phyloP scores from a whole-genome alignment of 139 green algal genomes.

The Haematococcus sp. region DNA sequence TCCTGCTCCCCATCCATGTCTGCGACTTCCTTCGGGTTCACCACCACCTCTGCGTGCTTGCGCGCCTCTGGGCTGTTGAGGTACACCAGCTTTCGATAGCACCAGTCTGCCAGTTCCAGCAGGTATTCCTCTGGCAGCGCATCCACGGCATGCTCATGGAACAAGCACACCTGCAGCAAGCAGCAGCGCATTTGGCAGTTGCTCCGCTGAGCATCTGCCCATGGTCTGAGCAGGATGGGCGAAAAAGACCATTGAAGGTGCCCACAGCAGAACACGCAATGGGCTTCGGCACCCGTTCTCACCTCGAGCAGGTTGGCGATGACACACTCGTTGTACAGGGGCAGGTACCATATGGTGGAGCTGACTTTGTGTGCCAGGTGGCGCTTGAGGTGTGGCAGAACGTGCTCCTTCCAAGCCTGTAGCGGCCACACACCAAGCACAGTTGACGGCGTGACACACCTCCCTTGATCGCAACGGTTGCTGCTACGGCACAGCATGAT shows the following conservation, averaged over 20 bases:
- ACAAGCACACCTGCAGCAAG: slow-evolving; percentile 59
- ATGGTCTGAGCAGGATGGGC: too few relatives aligned
- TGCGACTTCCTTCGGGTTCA: slow-evolving; percentile 45
- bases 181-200: too few relatives aligned
- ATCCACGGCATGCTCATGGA: slow-evolving; percentile 59
- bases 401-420: slow-evolving; percentile 73
- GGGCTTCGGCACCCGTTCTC: not conserved
- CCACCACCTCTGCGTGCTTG: not conserved
- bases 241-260: too few relatives aligned
- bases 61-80: slow-evolving; percentile 42
- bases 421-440: not conserved
- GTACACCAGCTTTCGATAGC: slow-evolving; percentile 63
- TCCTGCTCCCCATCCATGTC: slow-evolving; percentile 50
- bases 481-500: too few relatives aligned
- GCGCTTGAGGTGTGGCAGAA: slow-evolving; percentile 62
- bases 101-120: slow-evolving; percentile 78
- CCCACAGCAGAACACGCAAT: too few relatives aligned
- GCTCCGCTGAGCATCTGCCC: too few relatives aligned
- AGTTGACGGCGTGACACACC: too few relatives aligned
- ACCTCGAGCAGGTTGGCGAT: slow-evolving; percentile 86
- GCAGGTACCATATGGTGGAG: slow-evolving; percentile 56
- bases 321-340: slow-evolving; percentile 72
- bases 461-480: not conserved
- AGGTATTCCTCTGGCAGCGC: slow-evolving; percentile 63
- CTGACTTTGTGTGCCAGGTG: slow-evolving; percentile 64